phyloP scores from a whole-genome alignment of 176 grass and related monocot species.

The Oryza punctata region DNA sequence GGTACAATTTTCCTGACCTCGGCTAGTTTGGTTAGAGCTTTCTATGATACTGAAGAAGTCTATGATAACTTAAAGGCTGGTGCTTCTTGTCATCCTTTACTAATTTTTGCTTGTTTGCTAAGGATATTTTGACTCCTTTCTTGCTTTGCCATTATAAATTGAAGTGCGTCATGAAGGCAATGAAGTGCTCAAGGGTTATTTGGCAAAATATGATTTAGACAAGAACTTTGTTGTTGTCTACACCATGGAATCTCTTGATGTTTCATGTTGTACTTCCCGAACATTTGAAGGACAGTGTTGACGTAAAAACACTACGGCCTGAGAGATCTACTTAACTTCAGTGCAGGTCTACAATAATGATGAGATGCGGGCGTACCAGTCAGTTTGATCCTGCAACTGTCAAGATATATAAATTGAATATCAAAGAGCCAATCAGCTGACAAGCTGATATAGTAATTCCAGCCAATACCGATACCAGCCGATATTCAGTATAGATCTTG shows the following conservation, averaged over 20 bases:
- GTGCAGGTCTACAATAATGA: too few species aligned
- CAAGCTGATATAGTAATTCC: too few species aligned
- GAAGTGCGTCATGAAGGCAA: slow-evolving; percentile 10
- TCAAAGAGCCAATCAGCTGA: too few species aligned
- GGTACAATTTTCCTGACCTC: neutral
- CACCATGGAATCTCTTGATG: neutral
- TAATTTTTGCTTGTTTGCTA: neutral
- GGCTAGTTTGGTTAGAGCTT: neutral
- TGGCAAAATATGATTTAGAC: slow-evolving; percentile 10
- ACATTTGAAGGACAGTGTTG: neutral
- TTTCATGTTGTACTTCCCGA: slow-evolving; percentile 10
- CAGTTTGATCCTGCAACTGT: too few species aligned
- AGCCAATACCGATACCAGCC: too few species aligned
- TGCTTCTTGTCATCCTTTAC: neutral
- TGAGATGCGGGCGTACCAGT: too few species aligned
- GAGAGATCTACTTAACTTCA: too few species aligned
- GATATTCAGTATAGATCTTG: too few species aligned
- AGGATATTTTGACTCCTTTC: neutral
- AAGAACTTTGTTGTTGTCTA: slow-evolving; percentile 32
- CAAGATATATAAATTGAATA: too few species aligned
- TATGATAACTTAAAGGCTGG: neutral
- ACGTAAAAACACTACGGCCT: too few species aligned
- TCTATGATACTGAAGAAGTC: neutral
- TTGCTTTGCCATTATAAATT: neutral
- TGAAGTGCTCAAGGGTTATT: neutral